Base-by-base conservation (phyloP, 2,329 filamentous ascomycete species). In the Penicillium brasilianum region DNA sequence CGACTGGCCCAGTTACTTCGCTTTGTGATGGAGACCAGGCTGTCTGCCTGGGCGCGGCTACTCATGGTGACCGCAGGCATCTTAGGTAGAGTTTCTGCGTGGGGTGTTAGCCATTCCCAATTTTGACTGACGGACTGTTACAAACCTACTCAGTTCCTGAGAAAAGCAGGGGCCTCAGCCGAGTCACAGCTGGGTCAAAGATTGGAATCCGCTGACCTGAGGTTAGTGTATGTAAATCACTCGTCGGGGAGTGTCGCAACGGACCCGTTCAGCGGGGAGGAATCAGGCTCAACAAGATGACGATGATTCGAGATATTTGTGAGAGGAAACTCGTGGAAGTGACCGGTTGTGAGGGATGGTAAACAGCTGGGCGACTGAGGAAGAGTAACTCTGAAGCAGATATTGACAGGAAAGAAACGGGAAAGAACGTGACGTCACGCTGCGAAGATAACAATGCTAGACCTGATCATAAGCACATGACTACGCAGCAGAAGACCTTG, bases 1-100 rank as follows among this genome's bases (percentile, higher is more conserved):
- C 76, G 69, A 62, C 75, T 67, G 25, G 86, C 85, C 83, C 84
- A 89, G 80, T 87, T 86, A 71, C 62, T 54, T 48, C 71, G 65
- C 22, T 68, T 69, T 39, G 78, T 72, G 63, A 87, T 68, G 55
- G 77, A 74, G 50, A 67, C 62, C 18, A 66, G 34, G 28, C 32
- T 41, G 30, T 53, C 60, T 54, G 43, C 63, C 16, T 46, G 49
- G 14, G 44, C 32, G 4, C 32, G 60, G 20, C 54, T 18, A 28
- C 62, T 60, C 25, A 70, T 71, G 71, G 66, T 76, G 57, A 74
- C 67, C 28, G 71, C 66, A 36, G 73, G 62, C 74, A 76, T 72
- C 13, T 59, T 57, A 37, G 14, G 1, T 25, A 18, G 16, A 16
- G 13, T 16, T 37, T 8, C 2, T 18, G 20, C 20, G 4, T 14